These are phyloP conservation scores for Pezicula carpinea DNA, from an alignment of 2,329 filamentous ascomycete species.

Conservation along the genomic window DNA sequence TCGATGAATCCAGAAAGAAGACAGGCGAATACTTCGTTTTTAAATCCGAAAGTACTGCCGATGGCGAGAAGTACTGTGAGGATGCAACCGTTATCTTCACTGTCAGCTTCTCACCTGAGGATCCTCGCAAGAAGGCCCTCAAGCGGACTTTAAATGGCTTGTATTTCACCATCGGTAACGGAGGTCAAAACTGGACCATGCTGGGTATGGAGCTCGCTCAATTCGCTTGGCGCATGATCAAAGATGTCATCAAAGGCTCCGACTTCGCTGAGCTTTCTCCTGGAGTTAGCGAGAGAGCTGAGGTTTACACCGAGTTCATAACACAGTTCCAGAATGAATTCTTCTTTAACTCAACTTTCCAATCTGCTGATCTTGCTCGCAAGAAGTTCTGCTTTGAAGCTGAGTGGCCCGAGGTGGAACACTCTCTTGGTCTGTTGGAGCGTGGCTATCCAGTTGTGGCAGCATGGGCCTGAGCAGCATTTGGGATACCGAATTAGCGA, in stretches of 20 bases:
- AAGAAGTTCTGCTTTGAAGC: constrained; percentile 1
- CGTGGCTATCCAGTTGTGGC: constrained; percentile 1
- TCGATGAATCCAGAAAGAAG: constrained; percentile 7
- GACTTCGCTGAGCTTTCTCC: constrained; percentile 9
- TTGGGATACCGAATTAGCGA: background rate
- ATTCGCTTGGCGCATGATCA: constrained; percentile 22
- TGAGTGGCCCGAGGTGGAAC: constrained; percentile 1
- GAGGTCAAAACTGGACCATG: constrained; percentile 2
- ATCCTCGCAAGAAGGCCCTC: constrained; percentile 10
- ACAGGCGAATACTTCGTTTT: constrained; percentile 25
- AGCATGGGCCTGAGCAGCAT: background rate
- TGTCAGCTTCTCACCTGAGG: constrained; percentile 10
- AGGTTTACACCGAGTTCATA: constrained; percentile 17
- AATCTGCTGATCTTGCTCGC: background rate
- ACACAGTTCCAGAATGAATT: constrained; percentile 21
- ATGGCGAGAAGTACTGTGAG: constrained; percentile 6
- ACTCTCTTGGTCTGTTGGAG: constrained; percentile 2
- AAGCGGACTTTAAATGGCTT: constrained; percentile 17
- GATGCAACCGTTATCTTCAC: constrained; percentile 20
- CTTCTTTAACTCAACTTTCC: constrained; percentile 5
- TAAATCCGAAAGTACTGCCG: constrained; percentile 12
- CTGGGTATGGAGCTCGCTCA: constrained; percentile 3
- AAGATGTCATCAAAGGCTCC: constrained; percentile 11
- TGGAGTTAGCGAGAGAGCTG: constrained; percentile 3
- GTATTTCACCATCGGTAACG: constrained; percentile 4